A percentile compares a stretch with the other conserved stretches of the same genome.
Conservation (phyloP, 352 stramenopile species). For the Plasmopara muralis region DNA sequence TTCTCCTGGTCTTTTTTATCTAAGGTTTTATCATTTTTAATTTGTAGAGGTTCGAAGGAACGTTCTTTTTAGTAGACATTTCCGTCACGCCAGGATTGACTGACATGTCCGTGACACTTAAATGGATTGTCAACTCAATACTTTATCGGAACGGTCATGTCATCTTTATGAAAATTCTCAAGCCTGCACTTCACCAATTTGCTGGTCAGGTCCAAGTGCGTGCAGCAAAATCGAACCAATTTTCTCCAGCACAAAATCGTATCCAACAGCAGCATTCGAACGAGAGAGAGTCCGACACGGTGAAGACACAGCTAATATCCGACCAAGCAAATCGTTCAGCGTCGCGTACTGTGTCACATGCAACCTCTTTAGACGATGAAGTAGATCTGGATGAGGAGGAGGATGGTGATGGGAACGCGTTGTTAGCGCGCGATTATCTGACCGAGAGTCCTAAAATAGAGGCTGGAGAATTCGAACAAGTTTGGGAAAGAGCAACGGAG, state of each 20-base stretch:
- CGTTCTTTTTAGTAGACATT: conserved; percentile 78
- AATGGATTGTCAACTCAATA: conserved; percentile 85
- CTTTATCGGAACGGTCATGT: conserved; percentile 81
- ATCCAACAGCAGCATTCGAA: conserved; percentile 16
- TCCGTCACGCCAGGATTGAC: conserved; percentile 66
- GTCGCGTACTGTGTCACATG: conserved; percentile 23
- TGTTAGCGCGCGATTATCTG: conserved; percentile 67
- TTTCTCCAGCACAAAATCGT: conserved; percentile 12
- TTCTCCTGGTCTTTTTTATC: not conserved
- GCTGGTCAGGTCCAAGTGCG: conserved; percentile 30
- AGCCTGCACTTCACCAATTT: conserved; percentile 63
- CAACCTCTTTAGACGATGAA: conserved; percentile 28
- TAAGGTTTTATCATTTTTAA: conserved; percentile 2
- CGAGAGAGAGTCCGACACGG: conserved; percentile 18
- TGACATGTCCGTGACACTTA: conserved; percentile 79
- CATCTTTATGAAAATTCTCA: conserved; percentile 77
- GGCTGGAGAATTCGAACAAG: conserved; percentile 68
- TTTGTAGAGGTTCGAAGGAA: conserved; percentile 57
- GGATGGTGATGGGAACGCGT: conserved; percentile 42
- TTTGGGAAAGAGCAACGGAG: conserved; percentile 58
- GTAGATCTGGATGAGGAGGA: conserved; percentile 31
- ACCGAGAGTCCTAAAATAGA: conserved; percentile 54
- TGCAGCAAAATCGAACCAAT: conserved; percentile 9
- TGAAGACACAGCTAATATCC: conserved; percentile 13
- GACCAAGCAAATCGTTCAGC: conserved; percentile 11